Percentiles rank a stretch among this genome's conserved stretches.
Conservation (phyloP, 495 filamentous ascomycete genomes). For the Aspergillus sclerotiicarbonarius region DNA sequence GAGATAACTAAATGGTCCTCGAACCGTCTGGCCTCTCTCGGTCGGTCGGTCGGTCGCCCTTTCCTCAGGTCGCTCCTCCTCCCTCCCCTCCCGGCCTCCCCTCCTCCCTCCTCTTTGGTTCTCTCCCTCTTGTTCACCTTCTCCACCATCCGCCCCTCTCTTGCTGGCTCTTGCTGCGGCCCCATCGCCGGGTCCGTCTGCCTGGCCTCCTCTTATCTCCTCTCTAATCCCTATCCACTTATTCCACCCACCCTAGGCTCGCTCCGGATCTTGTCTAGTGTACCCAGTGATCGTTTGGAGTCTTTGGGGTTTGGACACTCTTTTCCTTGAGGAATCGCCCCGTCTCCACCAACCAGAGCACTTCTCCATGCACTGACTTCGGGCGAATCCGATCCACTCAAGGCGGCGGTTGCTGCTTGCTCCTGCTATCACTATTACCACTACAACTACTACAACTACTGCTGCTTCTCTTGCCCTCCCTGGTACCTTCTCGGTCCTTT, state of each 20-base stretch:
- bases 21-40: neutral
- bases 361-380: constrained; percentile 16
- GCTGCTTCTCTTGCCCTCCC: constrained; percentile 3
- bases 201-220: constrained; percentile 19
- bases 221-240: neutral
- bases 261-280: constrained; percentile 19
- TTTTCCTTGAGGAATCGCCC: constrained; percentile 2
- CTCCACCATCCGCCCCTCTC: constrained; percentile 3
- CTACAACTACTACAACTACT: constrained; percentile 1
- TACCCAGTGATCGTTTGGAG: neutral
- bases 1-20: constrained; percentile 1
- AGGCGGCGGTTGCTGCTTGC: constrained; percentile 7
- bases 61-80: neutral
- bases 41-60: neutral
- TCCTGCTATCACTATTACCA: constrained; percentile 2
- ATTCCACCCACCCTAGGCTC: constrained; percentile 18
- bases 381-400: constrained; percentile 28
- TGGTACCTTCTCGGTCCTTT: neutral
- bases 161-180: constrained; percentile 6
- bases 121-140: neutral
- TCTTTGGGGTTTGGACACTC: neutral
- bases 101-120: constrained; percentile 11
- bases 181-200: constrained; percentile 26
- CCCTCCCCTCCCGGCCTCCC: constrained; percentile 1
- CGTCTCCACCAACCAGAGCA: constrained; percentile 20